These are phyloP conservation scores for Encephalitozoon cuniculi DNA, from an alignment of 371 early-diverging fungal genomes.

Conservation along the genomic window DNA sequence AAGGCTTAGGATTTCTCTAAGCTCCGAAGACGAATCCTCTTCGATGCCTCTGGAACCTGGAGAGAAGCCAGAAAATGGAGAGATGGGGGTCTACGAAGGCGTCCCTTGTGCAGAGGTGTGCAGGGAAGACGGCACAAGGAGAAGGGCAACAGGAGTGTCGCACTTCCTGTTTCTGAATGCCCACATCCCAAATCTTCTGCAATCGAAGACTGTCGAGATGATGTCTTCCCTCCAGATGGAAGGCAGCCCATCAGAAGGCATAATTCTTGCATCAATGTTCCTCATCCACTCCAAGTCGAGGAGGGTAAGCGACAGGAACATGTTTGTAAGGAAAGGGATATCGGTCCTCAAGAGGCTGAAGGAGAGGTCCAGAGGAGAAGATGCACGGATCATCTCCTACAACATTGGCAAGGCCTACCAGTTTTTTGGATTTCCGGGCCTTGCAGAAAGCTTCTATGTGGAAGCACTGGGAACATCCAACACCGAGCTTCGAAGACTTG, in stretches of 20 bases:
- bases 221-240: neutral
- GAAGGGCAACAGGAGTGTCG: neutral
- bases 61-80: neutral
- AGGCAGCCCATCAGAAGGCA: neutral
- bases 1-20: neutral
- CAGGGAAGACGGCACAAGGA: neutral
- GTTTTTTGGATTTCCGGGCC: slow-evolving; percentile 49
- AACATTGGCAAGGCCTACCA: slow-evolving; percentile 59
- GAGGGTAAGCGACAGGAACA: slow-evolving; percentile 45
- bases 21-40: neutral
- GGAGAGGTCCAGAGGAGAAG: slow-evolving; percentile 8
- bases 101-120: neutral
- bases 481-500: slow-evolving; percentile 39
- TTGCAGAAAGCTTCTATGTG: slow-evolving; percentile 57
- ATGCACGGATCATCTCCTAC: slow-evolving; percentile 42
- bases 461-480: slow-evolving; percentile 10
- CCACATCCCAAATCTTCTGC: neutral
- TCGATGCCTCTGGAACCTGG: neutral
- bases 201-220: neutral
- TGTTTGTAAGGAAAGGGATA: slow-evolving; percentile 53
- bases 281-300: slow-evolving; percentile 53
- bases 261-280: slow-evolving; percentile 34
- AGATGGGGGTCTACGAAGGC: neutral
- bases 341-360: slow-evolving; percentile 26
- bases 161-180: slow-evolving; percentile 13